Base-by-base conservation (phyloP, 2,329 filamentous ascomycete genomes). In the Penicillium sp. region DNA sequence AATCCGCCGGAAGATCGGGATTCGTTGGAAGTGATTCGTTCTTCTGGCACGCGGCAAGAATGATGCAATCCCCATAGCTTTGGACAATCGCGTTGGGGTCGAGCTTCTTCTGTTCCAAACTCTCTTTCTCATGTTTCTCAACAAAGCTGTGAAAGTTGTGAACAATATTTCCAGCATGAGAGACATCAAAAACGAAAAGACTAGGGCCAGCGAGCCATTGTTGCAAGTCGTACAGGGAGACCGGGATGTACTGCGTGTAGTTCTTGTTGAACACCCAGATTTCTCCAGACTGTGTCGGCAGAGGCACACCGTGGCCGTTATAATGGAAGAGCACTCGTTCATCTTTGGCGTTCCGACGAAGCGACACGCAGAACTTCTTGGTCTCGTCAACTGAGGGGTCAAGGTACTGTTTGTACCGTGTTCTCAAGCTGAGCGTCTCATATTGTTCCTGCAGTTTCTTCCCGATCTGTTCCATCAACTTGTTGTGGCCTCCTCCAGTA, bases 201-300 rank as follows among this genome's bases (percentile, higher is more conserved):
- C 93, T 97, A 0, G 95, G 95, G 0, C 93, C 94, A 65, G 94
- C 93, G 7, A 99, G 87, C 95, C 95, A 99, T 62, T 91, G 90
- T 77, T 98, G 94, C 49, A 99, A 81, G 74, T 99, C 95, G 72
- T 96, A 97, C 8, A 99, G 82, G 1, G 94, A 97, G 48, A 99
- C 91, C 0, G 95, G 95, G 47, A 99, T 99, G 75, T 99, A 99
- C 78, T 99, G 95, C 0, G 95, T 99, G 75, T 97, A 99, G 69
- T 92, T 98, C 70, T 95, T 94, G 79, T 99, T 99, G 78, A 99
- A 99, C 5, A 98, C 96, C 95, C 95, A 99, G 21, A 99, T 96
- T 77, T 99, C 95, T 15, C 95, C 95, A 5, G 94, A 97, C 3
- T 91, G 88, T 0, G 95, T 99, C 3, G 95, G 95, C 72, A 97